Evolutionary conservation across 2,329 filamentous ascomycete genomes (phyloP).

Genomic region (Colletotrichum neosansevieriae): DNA sequence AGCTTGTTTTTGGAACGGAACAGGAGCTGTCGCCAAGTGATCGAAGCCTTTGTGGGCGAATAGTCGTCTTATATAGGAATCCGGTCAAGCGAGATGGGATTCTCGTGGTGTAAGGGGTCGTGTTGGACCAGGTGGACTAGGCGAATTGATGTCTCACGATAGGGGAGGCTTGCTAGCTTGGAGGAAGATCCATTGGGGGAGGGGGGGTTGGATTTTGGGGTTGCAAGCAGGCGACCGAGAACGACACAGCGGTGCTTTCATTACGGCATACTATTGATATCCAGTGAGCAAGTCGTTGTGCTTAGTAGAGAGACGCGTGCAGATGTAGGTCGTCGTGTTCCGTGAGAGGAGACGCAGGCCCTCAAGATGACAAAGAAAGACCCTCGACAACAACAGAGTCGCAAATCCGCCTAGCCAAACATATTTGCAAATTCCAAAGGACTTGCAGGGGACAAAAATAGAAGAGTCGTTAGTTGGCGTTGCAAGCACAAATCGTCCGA

Average conservation of each 20-base stretch:
- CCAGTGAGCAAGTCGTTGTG: background rate
- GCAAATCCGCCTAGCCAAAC: too few relatives aligned
- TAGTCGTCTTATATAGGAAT: background rate
- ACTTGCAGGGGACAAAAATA: too few relatives aligned
- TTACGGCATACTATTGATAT: too few relatives aligned
- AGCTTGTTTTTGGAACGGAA: too few relatives aligned
- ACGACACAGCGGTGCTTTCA: background rate
- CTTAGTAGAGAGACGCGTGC: background rate
- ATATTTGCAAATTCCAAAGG: too few relatives aligned
- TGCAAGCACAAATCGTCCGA: background rate
- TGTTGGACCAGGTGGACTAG: background rate
- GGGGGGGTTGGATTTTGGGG: too few relatives aligned
- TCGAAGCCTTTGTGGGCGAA: background rate
- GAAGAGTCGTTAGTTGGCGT: too few relatives aligned
- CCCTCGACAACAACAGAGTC: too few relatives aligned
- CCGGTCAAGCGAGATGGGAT: conserved; percentile 14
- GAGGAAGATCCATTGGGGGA: background rate
- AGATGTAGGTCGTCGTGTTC: background rate
- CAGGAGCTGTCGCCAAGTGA: too few relatives aligned
- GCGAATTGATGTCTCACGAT: conserved; percentile 4
- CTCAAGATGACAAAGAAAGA: too few relatives aligned
- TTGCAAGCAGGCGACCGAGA: background rate
- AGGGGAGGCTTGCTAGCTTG: background rate
- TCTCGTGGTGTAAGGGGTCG: background rate
- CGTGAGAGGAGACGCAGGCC: too few relatives aligned